Evolutionary conservation across 345 rosid species (phyloP).

Genomic region (Pugionium dolabratum): DNA sequence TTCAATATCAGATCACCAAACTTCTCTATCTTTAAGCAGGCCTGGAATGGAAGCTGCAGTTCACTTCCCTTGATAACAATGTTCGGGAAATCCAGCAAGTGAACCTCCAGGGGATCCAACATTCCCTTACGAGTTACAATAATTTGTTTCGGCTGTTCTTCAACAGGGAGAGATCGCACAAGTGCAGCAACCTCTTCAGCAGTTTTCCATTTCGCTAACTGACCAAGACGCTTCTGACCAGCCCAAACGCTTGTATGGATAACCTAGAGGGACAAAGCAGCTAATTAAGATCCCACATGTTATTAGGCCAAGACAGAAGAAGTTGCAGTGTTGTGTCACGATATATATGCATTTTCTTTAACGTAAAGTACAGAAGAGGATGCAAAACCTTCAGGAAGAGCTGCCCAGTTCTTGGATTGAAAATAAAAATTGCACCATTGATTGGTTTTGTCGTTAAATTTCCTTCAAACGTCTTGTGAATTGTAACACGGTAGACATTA

Average conservation of each 20-base stretch:
- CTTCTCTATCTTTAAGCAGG: constrained; percentile 92
- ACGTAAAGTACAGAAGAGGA: no score
- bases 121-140: constrained; percentile 87
- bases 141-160: constrained; percentile 85
- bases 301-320: no score
- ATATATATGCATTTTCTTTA: no score
- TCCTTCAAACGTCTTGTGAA: constrained; percentile 87
- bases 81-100: constrained; percentile 69
- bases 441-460: constrained; percentile 87
- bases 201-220: constrained; percentile 82
- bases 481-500: constrained; percentile 46
- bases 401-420: constrained; percentile 91
- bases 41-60: constrained; percentile 89
- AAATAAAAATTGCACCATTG: constrained; percentile 83
- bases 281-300: no score
- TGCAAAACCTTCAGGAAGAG: constrained; percentile 66
- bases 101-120: constrained; percentile 51
- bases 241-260: constrained; percentile 93
- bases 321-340: no score
- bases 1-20: constrained; percentile 81
- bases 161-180: constrained; percentile 83
- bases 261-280: constrained; percentile 50
- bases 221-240: constrained; percentile 93
- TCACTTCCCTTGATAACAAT: constrained; percentile 91
- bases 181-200: constrained; percentile 47